Base-by-base conservation (phyloP, 306 rosid genomes). In the Vicia sativa region DNA sequence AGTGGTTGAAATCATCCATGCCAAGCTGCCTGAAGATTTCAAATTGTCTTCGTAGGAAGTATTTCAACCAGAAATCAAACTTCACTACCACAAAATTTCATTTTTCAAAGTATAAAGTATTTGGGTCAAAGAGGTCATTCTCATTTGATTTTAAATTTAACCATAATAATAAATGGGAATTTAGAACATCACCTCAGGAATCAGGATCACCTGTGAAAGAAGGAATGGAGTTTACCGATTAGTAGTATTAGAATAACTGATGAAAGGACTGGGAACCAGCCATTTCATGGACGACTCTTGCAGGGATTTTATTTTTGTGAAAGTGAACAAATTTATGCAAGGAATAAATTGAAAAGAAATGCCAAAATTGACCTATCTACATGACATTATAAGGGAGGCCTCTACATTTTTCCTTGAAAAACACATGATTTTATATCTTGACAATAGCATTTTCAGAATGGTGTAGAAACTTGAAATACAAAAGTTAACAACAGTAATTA, bases 201-300 rank as follows among this genome's bases (percentile, higher is more conserved):
- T 82, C 84, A 82, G 87, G 87, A 82, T 82, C 87, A 82, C 87
- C 87, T 82, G 87, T 82, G 87, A 82, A 79, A 78, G 77, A 79
- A 78, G 77, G 83, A 82, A 82, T 68, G 77, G 62, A 82, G 81
- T 76, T 75, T 72, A 74, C 72, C 54, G 63, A 74, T 71, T 63
- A 78, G 82, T 72, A 59, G 80, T 38, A 75, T 60, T 67, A 75
- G 57, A 67, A 66, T 72, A 71, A 71, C 76, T 10, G 13, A 49
- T 57, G 69, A 74, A 78, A 68, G 65, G 81, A 58, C 73, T 56
- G 73, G 13, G 29, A 68, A 43, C 52, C 74, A 75, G 74, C 80
- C 77, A 61, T 70, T 79, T 73, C 79, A 74, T 73, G 82, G 77
- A 70, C 11, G 70, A 79, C 82, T 54, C 80, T 69, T 31, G 48